Evolutionary conservation across 768 basidiomycete genomes (phyloP), one percentile per base, ranked within the genome.

Genomic region (Pisolithus marmoratus): DNA sequence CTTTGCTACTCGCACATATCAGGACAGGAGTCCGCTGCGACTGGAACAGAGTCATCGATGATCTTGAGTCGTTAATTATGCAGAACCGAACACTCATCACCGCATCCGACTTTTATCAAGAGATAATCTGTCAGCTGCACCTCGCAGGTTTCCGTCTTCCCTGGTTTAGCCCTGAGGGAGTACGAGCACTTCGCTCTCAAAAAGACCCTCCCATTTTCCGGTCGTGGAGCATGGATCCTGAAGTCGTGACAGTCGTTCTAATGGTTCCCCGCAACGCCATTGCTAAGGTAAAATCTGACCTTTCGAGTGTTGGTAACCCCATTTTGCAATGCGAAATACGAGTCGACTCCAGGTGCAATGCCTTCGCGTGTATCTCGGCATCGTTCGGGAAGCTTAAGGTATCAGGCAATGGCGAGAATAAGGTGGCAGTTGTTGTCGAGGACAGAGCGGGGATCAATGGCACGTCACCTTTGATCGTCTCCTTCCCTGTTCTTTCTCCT

Each of bases 51-150:
- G 63, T 70, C 9, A 73, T 85, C 69, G 54, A 58, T 9, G 46
- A 53, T 48, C 36, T 71, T 73, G 51, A 53, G 69, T 14, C 52
- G 1, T 8, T 46, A 8, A 49, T 64, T 3, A 0, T 15, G 29
- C 27, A 5, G 7, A 62, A 67, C 45, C 48, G n/a, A 0, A 60
- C 29, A 20, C 48, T 68, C 19, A 43, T 67, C 29, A 24, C 69
- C 47, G 67, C 55, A 36, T 62, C 55, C 19, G 61, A 67, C 40
- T 64, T 72, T 51, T 70, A 71, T 51, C 78, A 81, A 51, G 80
- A 83, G 38, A 60, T 82, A 45, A 74, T 68, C 42, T 60, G 68
- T n/a, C 71, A 77, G 15, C 62, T 80, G 4, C 69, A 79, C 53
- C 65, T 72, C 14, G 61, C 72, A 24, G 71, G 69, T 4, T 63